Percentiles rank a stretch among this genome's conserved stretches.
Evolutionary conservation across 1,284 basidiomycete species (phyloP).

Genomic region (Ceratobasidium sp.): DNA sequence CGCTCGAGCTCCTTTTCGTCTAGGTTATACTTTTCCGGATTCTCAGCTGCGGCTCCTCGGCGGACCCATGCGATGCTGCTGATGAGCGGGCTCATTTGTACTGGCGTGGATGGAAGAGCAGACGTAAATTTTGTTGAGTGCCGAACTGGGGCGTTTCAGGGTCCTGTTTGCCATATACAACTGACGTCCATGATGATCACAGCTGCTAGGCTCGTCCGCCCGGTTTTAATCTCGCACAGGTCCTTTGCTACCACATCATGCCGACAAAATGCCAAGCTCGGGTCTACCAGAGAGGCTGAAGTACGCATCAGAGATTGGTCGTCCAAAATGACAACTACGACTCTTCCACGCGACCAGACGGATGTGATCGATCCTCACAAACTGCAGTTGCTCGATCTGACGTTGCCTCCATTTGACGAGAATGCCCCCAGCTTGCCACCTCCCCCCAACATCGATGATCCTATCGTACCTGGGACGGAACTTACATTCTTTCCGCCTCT

Average conservation of each 20-base stretch:
- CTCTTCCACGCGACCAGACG: slow-evolving; percentile 7
- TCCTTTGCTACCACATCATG: background rate
- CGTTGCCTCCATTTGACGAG: slow-evolving; percentile 12
- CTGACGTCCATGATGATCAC: background rate
- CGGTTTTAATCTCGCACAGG: background rate
- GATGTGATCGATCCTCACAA: slow-evolving; percentile 23
- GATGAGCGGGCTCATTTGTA: slow-evolving; percentile 51
- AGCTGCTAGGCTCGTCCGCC: background rate
- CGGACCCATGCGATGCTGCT: slow-evolving; percentile 76
- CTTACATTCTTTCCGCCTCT: slow-evolving; percentile 78
- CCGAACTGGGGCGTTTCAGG: slow-evolving; percentile 22
- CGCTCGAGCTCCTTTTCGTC: slow-evolving; percentile 91
- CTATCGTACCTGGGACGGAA: slow-evolving; percentile 47
- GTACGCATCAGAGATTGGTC: slow-evolving; percentile 21
- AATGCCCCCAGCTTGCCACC: background rate
- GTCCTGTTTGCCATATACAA: background rate
- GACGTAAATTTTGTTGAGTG: slow-evolving; percentile 38
- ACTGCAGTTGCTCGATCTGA: slow-evolving; percentile 26
- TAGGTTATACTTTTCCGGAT: slow-evolving; percentile 89
- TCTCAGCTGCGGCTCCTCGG: slow-evolving; percentile 75
- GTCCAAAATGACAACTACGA: background rate
- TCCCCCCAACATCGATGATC: background rate
- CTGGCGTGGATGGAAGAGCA: background rate
- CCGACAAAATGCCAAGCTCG: background rate
- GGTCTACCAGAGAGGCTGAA: slow-evolving; percentile 21